These are phyloP conservation scores for Dendrocalamus latiflorus DNA, from an alignment of 202 grass and related monocot genomes.

Conservation along the genomic window DNA sequence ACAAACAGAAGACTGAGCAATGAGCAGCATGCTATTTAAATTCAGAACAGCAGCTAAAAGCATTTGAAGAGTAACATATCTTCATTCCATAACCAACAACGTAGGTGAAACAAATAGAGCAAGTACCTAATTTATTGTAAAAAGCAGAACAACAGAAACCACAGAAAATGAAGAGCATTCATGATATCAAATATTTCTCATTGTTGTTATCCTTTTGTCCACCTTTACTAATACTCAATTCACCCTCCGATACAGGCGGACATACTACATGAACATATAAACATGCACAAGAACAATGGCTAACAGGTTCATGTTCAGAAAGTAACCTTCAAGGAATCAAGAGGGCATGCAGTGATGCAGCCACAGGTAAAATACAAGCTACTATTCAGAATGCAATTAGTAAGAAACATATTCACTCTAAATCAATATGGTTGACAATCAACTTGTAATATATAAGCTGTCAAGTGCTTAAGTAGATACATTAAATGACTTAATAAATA, in stretches of 20 bases:
- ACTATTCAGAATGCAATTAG: background rate
- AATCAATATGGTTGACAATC: background rate
- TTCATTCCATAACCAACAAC: background rate
- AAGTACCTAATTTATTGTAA: background rate
- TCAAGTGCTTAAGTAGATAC: background rate
- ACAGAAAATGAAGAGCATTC: background rate
- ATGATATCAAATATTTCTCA: background rate
- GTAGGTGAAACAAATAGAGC: background rate
- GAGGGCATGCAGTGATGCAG: too few species aligned
- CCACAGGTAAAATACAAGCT: background rate
- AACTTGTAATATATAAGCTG: background rate
- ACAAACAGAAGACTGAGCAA: background rate
- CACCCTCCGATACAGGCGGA: background rate
- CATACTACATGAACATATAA: background rate
- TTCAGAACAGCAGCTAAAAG: background rate
- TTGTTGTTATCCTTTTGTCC: background rate
- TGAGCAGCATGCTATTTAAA: background rate
- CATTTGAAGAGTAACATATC: background rate
- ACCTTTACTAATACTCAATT: background rate
- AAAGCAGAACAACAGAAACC: background rate
- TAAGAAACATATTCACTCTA: background rate
- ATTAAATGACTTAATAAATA: background rate
- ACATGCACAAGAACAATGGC: background rate
- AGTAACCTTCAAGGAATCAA: background rate
- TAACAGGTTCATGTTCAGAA: background rate